These are phyloP conservation scores for Scutellaria baicalensis DNA, from an alignment of 257 asterid species.

Conservation along the genomic window DNA sequence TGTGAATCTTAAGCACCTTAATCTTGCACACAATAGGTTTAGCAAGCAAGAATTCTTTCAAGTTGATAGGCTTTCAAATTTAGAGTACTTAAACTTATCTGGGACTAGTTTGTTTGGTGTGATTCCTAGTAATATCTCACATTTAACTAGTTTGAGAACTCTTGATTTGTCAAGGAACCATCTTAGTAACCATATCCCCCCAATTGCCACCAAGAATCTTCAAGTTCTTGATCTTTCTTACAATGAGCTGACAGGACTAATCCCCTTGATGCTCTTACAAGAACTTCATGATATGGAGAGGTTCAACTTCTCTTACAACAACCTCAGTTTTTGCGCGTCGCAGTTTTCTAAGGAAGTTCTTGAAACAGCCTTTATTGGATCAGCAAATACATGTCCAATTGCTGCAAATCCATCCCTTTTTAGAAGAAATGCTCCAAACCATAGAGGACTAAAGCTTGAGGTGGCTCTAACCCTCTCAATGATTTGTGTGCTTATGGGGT, in stretches of 20 bases:
- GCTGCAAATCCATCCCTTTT: conserved; percentile 74
- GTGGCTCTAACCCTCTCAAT: conserved; percentile 59
- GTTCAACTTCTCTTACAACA: conserved; percentile 82
- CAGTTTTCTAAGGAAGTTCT: conserved; percentile 36
- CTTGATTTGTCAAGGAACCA: conserved; percentile 72
- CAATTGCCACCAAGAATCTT: conserved; percentile 28
- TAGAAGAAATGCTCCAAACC: conserved; percentile 34
- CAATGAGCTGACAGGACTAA: conserved; percentile 71
- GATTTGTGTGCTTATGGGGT: conserved; percentile 55
- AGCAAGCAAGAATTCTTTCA: conserved; percentile 37
- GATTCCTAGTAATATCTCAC: conserved; percentile 52
- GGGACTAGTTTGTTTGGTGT: conserved; percentile 57
- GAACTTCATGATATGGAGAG: conserved; percentile 52
- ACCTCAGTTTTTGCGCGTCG: conserved; percentile 57
- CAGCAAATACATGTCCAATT: conserved; percentile 68
- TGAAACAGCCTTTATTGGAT: conserved; percentile 52
- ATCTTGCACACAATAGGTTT: conserved; percentile 82
- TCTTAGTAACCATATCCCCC: conserved; percentile 50
- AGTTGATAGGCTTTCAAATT: conserved; percentile 35
- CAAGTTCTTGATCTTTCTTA: conserved; percentile 64
- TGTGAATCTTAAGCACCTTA: conserved; percentile 52
- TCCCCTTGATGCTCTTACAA: conserved; percentile 51
- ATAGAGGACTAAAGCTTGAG: conserved; percentile 62
- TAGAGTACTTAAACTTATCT: conserved; percentile 80
- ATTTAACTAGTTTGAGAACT: conserved; percentile 40